A percentile compares a stretch with the other conserved stretches of the same genome.
phyloP scores from a whole-genome alignment of 2,329 filamentous ascomycete genomes.

The Fusarium xylarioides region DNA sequence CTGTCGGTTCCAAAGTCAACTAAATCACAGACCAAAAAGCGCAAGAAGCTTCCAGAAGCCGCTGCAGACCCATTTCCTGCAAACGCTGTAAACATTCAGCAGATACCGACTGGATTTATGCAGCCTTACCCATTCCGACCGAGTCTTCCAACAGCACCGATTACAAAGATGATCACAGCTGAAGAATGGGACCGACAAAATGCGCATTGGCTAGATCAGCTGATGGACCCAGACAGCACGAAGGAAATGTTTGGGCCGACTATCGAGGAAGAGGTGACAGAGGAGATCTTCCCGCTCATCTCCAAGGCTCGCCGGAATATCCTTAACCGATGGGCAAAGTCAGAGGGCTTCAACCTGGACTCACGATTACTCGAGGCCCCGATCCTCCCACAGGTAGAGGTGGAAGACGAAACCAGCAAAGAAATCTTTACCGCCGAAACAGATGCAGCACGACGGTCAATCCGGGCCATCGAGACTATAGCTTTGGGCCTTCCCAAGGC shows the following conservation, averaged over 20 bases:
- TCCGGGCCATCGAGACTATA: neutral
- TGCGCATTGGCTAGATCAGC: neutral
- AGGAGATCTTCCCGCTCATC: neutral
- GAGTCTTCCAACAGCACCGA: neutral
- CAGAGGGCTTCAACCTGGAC: fast-evolving
- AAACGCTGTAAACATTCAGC: fast-evolving
- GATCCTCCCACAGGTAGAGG: fast-evolving
- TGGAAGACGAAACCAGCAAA: fast-evolving
- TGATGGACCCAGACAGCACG: neutral
- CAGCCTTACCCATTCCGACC: neutral
- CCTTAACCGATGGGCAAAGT: neutral
- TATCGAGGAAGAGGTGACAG: fast-evolving
- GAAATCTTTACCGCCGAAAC: too few species aligned
- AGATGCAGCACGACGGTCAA: too few species aligned
- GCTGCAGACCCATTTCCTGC: fast-evolving
- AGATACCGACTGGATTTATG: fast-evolving
- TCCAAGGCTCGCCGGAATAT: neutral
- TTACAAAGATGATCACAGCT: fast-evolving
- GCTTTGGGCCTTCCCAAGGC: neutral
- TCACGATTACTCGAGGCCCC: neutral
- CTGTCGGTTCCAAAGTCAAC: neutral
- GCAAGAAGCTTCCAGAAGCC: too few species aligned
- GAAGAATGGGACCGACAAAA: neutral
- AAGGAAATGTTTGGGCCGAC: neutral
- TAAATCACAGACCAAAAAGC: neutral